Conservation (phyloP, 805 yeast species). For the Blastobotrys attinorum region DNA sequence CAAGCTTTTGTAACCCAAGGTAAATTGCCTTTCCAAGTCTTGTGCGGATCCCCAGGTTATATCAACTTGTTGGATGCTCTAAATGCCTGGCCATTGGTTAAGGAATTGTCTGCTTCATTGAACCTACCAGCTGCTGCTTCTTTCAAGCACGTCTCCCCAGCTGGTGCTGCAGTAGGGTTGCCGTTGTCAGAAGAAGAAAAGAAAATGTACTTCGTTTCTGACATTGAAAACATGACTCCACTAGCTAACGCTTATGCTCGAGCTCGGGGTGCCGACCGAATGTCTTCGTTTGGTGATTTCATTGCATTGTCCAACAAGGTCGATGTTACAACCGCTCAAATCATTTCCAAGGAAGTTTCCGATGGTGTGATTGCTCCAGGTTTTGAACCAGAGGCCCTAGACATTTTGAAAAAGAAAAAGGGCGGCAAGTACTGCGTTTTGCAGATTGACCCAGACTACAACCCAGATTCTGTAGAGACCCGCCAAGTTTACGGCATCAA, state of each 20-base stretch:
- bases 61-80: slow-evolving; percentile 93
- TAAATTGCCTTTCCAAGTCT: slow-evolving; percentile 86
- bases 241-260: slow-evolving; percentile 97
- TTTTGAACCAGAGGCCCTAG: slow-evolving; percentile 85
- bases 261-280: slow-evolving; percentile 99
- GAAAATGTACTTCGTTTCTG: slow-evolving; percentile 90
- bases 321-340: slow-evolving; percentile 92
- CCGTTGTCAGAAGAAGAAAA: slow-evolving; percentile 88
- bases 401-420: slow-evolving; percentile 82
- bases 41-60: slow-evolving; percentile 95
- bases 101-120: slow-evolving; percentile 89
- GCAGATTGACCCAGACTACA: slow-evolving; percentile 91
- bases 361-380: slow-evolving; percentile 99
- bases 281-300: slow-evolving; percentile 98
- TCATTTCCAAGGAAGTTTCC: slow-evolving; percentile 93
- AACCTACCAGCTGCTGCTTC: slow-evolving; percentile 98
- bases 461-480: slow-evolving; percentile 73
- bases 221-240: slow-evolving; percentile 91
- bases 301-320: slow-evolving; percentile 95
- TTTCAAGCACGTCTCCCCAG: slow-evolving; percentile 98
- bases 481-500: slow-evolving; percentile 96
- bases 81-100: slow-evolving; percentile 98
- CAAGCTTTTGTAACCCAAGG: slow-evolving; percentile 88
- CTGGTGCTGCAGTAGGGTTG: slow-evolving; percentile 96
- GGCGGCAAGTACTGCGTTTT: slow-evolving; percentile 95